Conservation (phyloP, 345 rosid genomes). For the Orychophragmus violaceus region DNA sequence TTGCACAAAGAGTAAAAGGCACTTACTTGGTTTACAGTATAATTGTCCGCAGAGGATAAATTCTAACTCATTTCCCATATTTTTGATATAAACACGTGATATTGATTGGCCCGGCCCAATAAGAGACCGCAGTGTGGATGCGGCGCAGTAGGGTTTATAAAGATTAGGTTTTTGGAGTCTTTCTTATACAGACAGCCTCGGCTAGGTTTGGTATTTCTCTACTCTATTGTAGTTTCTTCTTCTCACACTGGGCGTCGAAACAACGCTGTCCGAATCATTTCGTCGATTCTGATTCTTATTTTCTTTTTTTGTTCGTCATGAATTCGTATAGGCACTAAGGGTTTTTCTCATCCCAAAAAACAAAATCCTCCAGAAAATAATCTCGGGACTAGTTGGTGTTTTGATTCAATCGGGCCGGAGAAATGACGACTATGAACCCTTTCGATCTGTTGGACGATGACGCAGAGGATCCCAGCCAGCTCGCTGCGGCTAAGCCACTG, state of each 20-base stretch:
- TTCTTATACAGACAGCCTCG: neutral
- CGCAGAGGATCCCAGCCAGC: slow-evolving; percentile 52
- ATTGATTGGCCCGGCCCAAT: neutral
- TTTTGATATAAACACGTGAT: too few relatives aligned
- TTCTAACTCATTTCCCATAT: neutral
- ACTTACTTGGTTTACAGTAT: neutral
- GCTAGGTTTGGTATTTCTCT: slow-evolving; percentile 14
- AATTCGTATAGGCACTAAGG: slow-evolving; percentile 14
- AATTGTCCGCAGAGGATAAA: neutral
- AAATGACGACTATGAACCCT: slow-evolving; percentile 77
- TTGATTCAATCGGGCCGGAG: slow-evolving; percentile 9
- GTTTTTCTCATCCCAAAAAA: neutral
- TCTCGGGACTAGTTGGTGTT: neutral
- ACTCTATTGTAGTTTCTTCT: slow-evolving; percentile 10
- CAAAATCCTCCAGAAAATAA: neutral
- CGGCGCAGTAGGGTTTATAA: neutral
- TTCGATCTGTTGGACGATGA: slow-evolving; percentile 76
- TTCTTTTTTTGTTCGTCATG: slow-evolving; percentile 1
- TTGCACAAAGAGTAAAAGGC: neutral
- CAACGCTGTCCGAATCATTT: slow-evolving; percentile 24
- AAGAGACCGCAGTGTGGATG: too few relatives aligned
- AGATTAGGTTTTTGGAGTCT: slow-evolving; percentile 14
- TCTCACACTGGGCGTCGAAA: slow-evolving; percentile 19
- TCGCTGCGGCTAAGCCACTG: slow-evolving; percentile 53
- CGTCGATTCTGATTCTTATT: slow-evolving; percentile 21